These are phyloP conservation scores for Suhomyces vadensis DNA, from an alignment of 805 yeast species.

Conservation along the genomic window DNA sequence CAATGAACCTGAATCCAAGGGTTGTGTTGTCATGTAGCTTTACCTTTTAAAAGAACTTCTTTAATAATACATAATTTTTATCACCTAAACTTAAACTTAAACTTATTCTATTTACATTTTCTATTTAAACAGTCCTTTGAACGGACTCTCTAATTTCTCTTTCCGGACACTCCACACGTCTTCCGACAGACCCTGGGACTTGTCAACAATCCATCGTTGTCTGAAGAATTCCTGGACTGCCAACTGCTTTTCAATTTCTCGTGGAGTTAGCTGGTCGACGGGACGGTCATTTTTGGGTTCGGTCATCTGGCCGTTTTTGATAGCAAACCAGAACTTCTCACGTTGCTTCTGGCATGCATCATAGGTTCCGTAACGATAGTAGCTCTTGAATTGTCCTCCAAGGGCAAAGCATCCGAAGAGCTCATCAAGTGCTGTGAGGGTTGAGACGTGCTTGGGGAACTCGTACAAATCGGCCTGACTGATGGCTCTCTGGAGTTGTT, in stretches of 20 bases:
- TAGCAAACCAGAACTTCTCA: conserved; percentile 78
- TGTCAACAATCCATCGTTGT: conserved; percentile 58
- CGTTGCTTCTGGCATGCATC: conserved; percentile 69
- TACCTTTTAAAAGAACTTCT: no score
- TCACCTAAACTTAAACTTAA: no score
- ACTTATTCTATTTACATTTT: no score
- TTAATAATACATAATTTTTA: no score
- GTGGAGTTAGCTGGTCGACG: conserved; percentile 23
- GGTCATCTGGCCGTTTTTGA: conserved; percentile 48
- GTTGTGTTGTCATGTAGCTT: conserved; percentile 40
- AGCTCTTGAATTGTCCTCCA: conserved; percentile 85
- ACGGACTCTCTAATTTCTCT: conserved; percentile 23
- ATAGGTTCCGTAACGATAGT: conserved; percentile 80
- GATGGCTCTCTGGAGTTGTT: conserved; percentile 21
- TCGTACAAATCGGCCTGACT: conserved; percentile 16
- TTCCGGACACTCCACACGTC: conserved; percentile 71
- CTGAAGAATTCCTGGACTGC: conserved; percentile 71
- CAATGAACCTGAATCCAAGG: conserved; percentile 43
- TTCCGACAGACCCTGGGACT: conserved; percentile 73
- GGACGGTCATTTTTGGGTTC: conserved; percentile 34
- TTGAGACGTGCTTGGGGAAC: conserved; percentile 37
- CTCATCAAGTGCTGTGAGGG: conserved; percentile 82
- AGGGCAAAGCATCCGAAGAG: conserved; percentile 81
- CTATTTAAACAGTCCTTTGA: conserved; percentile 6
- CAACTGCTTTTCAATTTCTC: conserved; percentile 51